Evolutionary conservation across 148 eudicot genomes (phyloP), one percentile per base, ranked within the genome.

Genomic region (Vaccinium vitisidaea): DNA sequence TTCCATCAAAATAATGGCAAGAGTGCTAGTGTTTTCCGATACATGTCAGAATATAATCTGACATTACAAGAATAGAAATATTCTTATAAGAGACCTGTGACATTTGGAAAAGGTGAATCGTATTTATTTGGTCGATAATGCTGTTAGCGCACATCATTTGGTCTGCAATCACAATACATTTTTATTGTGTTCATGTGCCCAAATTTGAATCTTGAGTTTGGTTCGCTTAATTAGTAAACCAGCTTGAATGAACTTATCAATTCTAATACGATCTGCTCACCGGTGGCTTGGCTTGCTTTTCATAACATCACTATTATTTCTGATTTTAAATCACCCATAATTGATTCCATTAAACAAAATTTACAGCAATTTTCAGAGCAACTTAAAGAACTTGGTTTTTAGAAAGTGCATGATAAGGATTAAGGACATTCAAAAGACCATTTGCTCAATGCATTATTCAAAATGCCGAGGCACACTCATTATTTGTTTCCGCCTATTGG

Each of bases 21-120:
- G 74, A 65, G 74, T 65, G 75, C 13, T 81, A 63, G 21, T 63
- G 39, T 58, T 61, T 81, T 81, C 75, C 50, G 23, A 80, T 8
- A 27, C 16, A 9, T 23, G 56, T 81, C 32, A 14, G 18, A 69
- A 25, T 27, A 25, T 39, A 69, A 69, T 69, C 39, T 69, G 39
- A 69, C 73, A 67, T 25, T 25, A 27, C 73, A 27, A 25, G 73
- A 67, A 11, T 25, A 67, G 5, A 67, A 27, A 25, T 25, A 67
- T 27, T 25, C 53, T 16, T 27, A 73, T 16, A 73, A 73, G 77
- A 73, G 49, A 75, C 49, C 25, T 75, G 27, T 75, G 25, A 8
- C 30, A 21, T 39, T 18, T 18, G 50, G 21, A 9, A 11, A 19
- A 48, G 80, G 23, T 19, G 16, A 80, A 80, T n/a, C 16, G 13